phyloP scores from a whole-genome alignment of 1,284 basidiomycete genomes.

The Leucoagaricus sp. region DNA sequence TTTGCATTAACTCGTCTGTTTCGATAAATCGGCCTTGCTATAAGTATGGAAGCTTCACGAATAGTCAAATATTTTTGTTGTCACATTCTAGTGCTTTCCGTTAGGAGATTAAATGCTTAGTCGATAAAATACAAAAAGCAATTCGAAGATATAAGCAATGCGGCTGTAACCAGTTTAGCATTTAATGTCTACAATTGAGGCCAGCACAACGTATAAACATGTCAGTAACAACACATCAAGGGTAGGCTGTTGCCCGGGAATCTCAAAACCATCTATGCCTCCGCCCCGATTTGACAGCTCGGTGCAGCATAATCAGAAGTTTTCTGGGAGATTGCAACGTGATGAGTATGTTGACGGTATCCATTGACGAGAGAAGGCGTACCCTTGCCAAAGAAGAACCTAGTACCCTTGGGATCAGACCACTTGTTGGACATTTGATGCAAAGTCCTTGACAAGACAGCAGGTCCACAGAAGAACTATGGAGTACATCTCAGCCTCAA shows the following conservation, averaged over 20 bases:
- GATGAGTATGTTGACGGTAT: neutral
- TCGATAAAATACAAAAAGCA: neutral
- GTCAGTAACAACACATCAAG: neutral
- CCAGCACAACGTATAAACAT: slow-evolving; percentile 12
- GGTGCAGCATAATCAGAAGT: neutral
- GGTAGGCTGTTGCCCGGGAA: neutral
- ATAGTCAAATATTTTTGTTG: too few species aligned
- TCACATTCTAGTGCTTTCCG: too few species aligned
- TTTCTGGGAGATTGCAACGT: neutral
- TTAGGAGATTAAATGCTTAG: too few species aligned
- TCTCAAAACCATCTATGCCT: neutral
- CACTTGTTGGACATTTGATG: slow-evolving; percentile 84
- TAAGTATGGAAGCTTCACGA: too few species aligned
- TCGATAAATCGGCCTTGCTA: too few species aligned
- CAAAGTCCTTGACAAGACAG: slow-evolving; percentile 66
- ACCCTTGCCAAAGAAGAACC: slow-evolving; percentile 90
- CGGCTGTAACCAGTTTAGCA: neutral
- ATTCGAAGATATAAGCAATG: too few species aligned
- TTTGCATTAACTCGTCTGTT: neutral
- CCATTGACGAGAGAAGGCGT: slow-evolving; percentile 11
- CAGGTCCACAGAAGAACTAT: slow-evolving; percentile 82
- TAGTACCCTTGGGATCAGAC: slow-evolving; percentile 76
- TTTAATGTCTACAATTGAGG: slow-evolving; percentile 5
- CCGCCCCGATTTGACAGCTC: neutral
- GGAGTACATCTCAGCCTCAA: neutral